These are phyloP conservation scores for Epithele typhae DNA, from an alignment of 768 basidiomycete genomes.

Conservation along the genomic window DNA sequence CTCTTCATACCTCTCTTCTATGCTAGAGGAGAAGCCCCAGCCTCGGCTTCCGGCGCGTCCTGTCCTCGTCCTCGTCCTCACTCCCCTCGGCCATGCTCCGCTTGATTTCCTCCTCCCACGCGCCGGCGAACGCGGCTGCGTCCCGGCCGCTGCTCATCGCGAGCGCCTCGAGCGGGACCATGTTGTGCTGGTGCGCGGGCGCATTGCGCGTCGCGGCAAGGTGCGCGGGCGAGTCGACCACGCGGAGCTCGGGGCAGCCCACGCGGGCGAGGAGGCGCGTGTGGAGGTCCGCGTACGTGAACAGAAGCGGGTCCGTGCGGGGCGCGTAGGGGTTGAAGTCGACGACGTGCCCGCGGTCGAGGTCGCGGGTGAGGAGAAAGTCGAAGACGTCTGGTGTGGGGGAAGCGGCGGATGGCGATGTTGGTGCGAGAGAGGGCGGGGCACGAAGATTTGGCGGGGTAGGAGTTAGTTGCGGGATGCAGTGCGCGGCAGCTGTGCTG, in stretches of 20 bases:
- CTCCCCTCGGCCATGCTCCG: constrained; percentile 17
- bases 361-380: constrained; percentile 78
- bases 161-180: constrained; percentile 89
- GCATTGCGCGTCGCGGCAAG: constrained; percentile 62
- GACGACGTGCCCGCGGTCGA: constrained; percentile 71
- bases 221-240: constrained; percentile 73
- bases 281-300: constrained; percentile 74
- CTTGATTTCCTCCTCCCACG: constrained; percentile 54
- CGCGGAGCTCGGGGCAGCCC: constrained; percentile 44
- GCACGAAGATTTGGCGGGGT: neutral
- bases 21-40: neutral
- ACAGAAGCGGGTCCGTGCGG: constrained; percentile 84
- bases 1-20: neutral
- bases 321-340: constrained; percentile 90
- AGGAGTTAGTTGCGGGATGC: neutral
- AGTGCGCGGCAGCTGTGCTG: neutral
- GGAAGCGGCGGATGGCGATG: too few species aligned
- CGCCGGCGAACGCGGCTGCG: constrained; percentile 68
- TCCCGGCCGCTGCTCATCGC: constrained; percentile 68
- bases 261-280: constrained; percentile 28
- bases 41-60: too few species aligned
- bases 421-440: neutral
- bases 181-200: constrained; percentile 80
- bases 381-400: constrained; percentile 70
- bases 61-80: neutral